Conservation (phyloP, 208 protist genomes). For the Leishmania tropica region DNA sequence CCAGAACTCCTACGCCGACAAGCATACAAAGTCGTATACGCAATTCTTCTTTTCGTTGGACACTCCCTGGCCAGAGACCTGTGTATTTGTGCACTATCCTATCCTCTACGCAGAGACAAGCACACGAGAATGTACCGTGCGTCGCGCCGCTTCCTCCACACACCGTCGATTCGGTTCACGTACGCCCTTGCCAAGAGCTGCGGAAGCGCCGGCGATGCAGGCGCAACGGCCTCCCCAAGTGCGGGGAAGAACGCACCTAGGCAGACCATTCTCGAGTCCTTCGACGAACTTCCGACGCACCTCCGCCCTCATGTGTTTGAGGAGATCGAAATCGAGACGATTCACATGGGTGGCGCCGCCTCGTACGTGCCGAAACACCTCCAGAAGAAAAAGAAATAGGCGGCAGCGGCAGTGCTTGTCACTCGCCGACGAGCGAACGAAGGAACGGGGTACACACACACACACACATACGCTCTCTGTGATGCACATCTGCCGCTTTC, state of each 20-base stretch:
- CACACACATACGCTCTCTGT: background rate
- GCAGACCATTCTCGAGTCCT: conserved; percentile 45
- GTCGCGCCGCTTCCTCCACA: conserved; percentile 34
- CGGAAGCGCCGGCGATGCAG: conserved; percentile 7
- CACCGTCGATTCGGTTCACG: conserved; percentile 75
- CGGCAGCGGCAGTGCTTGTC: background rate
- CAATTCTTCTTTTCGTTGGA: background rate
- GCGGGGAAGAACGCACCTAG: background rate
- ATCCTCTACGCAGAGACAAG: background rate
- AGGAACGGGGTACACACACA: background rate
- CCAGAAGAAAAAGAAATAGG: conserved; percentile 69
- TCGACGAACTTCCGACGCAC: conserved; percentile 60
- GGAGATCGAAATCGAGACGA: conserved; percentile 76
- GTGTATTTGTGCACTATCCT: background rate
- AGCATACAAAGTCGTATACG: background rate
- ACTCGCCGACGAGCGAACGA: background rate
- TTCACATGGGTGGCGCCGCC: conserved; percentile 75
- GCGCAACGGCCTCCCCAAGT: background rate
- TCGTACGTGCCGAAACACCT: conserved; percentile 82
- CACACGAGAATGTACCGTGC: conserved; percentile 34
- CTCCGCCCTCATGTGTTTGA: conserved; percentile 63
- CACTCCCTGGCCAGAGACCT: background rate
- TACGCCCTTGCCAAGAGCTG: conserved; percentile 72
- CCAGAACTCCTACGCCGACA: background rate
- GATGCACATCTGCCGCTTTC: background rate